Percentiles rank a stretch among this genome's conserved stretches.
phyloP scores from a whole-genome alignment of 2,329 filamentous ascomycete genomes.

The Colletotrichum acutatum region DNA sequence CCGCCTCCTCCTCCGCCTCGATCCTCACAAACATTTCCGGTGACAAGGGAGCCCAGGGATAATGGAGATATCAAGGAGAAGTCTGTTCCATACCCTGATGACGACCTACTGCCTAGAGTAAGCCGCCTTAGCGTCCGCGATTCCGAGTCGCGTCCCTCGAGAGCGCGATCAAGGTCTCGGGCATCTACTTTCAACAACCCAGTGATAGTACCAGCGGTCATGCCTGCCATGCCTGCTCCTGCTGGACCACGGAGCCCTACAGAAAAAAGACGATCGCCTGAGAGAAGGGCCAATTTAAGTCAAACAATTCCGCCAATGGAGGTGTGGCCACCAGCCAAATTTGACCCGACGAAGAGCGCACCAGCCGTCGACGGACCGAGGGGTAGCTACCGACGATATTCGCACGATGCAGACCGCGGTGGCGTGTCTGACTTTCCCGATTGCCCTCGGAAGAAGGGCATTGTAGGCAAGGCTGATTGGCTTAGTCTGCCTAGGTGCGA shows the following conservation, averaged over 20 bases:
- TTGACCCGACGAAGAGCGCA: constrained; percentile 53
- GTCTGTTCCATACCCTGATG: constrained; percentile 42
- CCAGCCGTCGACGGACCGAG: constrained; percentile 51
- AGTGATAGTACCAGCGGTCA: constrained; percentile 36
- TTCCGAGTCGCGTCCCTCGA: constrained; percentile 10
- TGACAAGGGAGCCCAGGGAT: constrained; percentile 24
- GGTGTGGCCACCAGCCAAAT: constrained; percentile 58
- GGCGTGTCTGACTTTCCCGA: constrained; percentile 65
- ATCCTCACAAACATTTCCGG: constrained; percentile 46
- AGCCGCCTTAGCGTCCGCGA: constrained; percentile 30
- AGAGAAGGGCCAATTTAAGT: constrained; percentile 13
- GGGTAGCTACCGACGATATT: constrained; percentile 63
- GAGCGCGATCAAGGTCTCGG: constrained; percentile 40
- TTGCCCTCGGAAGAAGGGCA: constrained; percentile 74
- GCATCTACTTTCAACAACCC: constrained; percentile 41
- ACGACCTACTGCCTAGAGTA: constrained; percentile 43
- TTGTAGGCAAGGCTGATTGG: constrained; percentile 79
- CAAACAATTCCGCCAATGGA: constrained; percentile 13
- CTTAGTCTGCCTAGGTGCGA: constrained; percentile 78
- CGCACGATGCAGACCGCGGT: constrained; percentile 60
- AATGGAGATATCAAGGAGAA: constrained; percentile 23
- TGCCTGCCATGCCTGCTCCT: constrained; percentile 37
- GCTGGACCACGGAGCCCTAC: constrained; percentile 35
- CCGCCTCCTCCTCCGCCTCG: constrained; percentile 38
- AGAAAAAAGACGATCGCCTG: constrained; percentile 40